A percentile compares a stretch with the other conserved stretches of the same genome.
phyloP scores from a whole-genome alignment of 192 early-diverging fungal genomes.

The Umbelopsis sp. region DNA sequence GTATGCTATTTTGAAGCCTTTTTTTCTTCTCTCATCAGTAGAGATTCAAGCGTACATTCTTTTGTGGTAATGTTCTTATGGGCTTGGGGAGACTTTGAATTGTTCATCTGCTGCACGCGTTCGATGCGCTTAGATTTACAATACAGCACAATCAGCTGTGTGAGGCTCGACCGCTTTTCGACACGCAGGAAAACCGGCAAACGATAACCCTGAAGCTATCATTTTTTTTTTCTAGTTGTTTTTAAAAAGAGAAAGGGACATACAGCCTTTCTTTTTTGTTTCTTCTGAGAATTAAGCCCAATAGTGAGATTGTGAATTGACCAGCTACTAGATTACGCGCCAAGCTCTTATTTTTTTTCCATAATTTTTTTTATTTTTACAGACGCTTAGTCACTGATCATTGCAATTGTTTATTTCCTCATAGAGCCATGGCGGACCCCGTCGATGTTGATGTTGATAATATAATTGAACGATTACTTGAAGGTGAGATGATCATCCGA shows the following conservation, averaged over 20 bases:
- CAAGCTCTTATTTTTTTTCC: too few relatives aligned
- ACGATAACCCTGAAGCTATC: too few relatives aligned
- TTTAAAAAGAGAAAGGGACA: too few relatives aligned
- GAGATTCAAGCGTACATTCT: neutral
- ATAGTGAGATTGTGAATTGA: too few relatives aligned
- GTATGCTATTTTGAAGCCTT: neutral
- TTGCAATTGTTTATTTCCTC: neutral
- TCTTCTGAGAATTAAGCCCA: too few relatives aligned
- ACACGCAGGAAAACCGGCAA: too few relatives aligned
- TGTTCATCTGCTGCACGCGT: neutral
- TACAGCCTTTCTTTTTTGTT: too few relatives aligned
- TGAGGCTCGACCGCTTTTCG: too few relatives aligned
- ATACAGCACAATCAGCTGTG: neutral
- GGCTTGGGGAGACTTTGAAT: neutral
- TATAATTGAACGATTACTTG: slow-evolving; percentile 87
- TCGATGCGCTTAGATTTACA: slow-evolving; percentile 16
- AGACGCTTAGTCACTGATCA: neutral
- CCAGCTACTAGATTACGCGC: too few relatives aligned
- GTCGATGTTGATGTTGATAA: slow-evolving; percentile 81
- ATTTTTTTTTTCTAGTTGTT: too few relatives aligned
- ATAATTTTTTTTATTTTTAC: neutral
- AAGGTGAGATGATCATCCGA: slow-evolving; percentile 65
- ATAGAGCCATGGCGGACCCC: slow-evolving; percentile 50
- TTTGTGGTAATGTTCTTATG: neutral
- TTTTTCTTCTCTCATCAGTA: slow-evolving; percentile 1